Percentiles rank a stretch among this genome's conserved stretches.
phyloP scores from a whole-genome alignment of 2,329 filamentous ascomycete species.

The Fusarium sarcochroum region DNA sequence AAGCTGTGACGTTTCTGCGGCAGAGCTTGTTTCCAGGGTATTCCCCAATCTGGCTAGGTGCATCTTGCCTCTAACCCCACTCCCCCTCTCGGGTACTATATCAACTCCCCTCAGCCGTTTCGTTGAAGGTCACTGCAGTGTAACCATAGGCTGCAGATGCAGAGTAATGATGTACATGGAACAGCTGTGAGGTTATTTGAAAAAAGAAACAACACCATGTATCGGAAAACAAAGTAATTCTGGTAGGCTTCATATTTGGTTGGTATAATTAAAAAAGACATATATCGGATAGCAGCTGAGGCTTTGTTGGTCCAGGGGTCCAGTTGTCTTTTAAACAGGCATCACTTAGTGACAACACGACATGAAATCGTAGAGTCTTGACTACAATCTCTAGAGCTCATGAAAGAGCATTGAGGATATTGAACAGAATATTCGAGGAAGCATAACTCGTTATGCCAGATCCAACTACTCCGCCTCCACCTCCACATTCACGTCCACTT shows the following conservation, averaged over 20 bases:
- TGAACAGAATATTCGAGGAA: no score
- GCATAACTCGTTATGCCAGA: background rate
- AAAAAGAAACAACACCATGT: slow-evolving; percentile 2
- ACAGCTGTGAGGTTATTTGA: slow-evolving; percentile 15
- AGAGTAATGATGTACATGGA: slow-evolving; percentile 28
- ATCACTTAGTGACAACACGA: background rate
- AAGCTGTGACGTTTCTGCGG: slow-evolving; percentile 32
- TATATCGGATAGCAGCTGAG: background rate
- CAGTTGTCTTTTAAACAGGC: background rate
- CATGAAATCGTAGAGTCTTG: background rate
- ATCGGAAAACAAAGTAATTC: slow-evolving; percentile 9
- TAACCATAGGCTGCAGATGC: slow-evolving; percentile 35
- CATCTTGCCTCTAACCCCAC: slow-evolving; percentile 13
- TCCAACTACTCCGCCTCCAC: background rate
- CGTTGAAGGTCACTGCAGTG: slow-evolving; percentile 29
- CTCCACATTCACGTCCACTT: slow-evolving; percentile 3
- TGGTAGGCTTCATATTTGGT: background rate
- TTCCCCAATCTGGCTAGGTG: slow-evolving; percentile 30
- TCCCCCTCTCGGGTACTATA: slow-evolving; percentile 5
- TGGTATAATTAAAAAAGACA: background rate
- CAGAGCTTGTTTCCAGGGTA: slow-evolving; percentile 28
- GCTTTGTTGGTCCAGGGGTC: background rate
- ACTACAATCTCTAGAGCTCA: no score
- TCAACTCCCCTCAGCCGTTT: background rate
- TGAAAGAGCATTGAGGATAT: no score